Evolutionary conservation across 2,329 filamentous ascomycete species (phyloP).

Genomic region (Plectosphaerella cucumerina): DNA sequence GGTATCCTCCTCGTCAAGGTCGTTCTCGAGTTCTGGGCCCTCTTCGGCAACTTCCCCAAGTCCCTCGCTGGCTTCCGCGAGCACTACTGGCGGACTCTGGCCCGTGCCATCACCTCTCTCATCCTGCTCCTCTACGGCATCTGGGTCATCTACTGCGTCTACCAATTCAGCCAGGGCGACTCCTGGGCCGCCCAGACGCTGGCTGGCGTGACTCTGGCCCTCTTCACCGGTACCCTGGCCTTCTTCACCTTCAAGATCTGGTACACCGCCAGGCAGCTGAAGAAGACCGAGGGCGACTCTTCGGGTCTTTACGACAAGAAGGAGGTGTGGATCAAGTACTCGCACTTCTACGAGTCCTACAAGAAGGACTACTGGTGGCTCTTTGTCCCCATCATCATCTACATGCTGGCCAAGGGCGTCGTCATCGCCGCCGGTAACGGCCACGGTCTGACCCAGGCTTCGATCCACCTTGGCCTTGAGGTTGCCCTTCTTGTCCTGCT

Average conservation of each 20-base stretch:
- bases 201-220: slow-evolving; percentile 71
- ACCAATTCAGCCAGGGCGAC: slow-evolving; percentile 89
- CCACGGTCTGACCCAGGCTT: slow-evolving; percentile 76
- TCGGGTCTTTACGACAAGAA: slow-evolving; percentile 81
- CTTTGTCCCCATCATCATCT: slow-evolving; percentile 83
- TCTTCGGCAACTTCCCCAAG: slow-evolving; percentile 84
- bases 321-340: slow-evolving; percentile 89
- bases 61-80: slow-evolving; percentile 80
- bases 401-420: slow-evolving; percentile 85
- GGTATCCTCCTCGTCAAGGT: slow-evolving; percentile 88
- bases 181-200: slow-evolving; percentile 88
- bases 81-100: slow-evolving; percentile 93
- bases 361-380: slow-evolving; percentile 96
- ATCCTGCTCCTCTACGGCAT: slow-evolving; percentile 90
- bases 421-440: slow-evolving; percentile 83
- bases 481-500: slow-evolving; percentile 73
- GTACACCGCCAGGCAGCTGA: slow-evolving; percentile 68
- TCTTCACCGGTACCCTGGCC: slow-evolving; percentile 77
- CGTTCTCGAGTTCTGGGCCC: slow-evolving; percentile 82
- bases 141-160: slow-evolving; percentile 94
- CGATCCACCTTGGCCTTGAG: slow-evolving; percentile 78
- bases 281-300: slow-evolving; percentile 69
- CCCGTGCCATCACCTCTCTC: slow-evolving; percentile 82
- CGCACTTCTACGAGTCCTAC: slow-evolving; percentile 94
- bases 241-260: slow-evolving; percentile 87